Evolutionary conservation across 2,329 filamentous ascomycete genomes (phyloP).

Genomic region (Xylaria sp.): DNA sequence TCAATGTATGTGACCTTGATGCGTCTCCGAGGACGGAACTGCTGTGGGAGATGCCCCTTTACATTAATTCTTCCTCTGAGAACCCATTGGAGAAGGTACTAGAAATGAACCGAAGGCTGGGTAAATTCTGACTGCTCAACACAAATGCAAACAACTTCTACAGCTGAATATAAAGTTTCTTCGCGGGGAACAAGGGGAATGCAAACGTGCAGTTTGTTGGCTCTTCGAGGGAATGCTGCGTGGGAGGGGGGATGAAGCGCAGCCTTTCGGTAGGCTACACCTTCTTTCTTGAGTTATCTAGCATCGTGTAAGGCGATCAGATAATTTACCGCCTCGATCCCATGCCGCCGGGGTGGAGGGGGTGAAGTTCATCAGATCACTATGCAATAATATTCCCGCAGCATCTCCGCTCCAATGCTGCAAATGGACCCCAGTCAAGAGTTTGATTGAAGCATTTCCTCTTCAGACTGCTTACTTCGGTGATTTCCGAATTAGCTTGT

Average conservation of each 20-base stretch:
- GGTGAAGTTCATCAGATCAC: not conserved
- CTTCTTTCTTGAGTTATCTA: slow-evolving; percentile 7
- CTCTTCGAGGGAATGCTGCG: not conserved
- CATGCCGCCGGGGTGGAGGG: not conserved
- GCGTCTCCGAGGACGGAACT: slow-evolving; percentile 4
- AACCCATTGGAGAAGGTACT: slow-evolving; percentile 5
- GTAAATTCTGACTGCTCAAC: not conserved
- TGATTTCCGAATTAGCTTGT: slow-evolving; percentile 27
- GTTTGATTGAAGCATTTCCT: slow-evolving; percentile 12
- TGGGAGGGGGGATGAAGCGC: not conserved
- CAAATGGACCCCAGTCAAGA: not conserved
- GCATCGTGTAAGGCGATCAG: slow-evolving; percentile 1
- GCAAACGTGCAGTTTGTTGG: not conserved
- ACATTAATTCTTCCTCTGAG: slow-evolving; percentile 1
- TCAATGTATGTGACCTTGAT: not conserved
- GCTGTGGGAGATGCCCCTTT: not conserved
- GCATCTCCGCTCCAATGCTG: slow-evolving; percentile 18
- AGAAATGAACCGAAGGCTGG: not conserved
- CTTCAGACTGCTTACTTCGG: slow-evolving; percentile 2
- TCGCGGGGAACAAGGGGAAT: not conserved
- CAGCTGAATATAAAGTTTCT: not conserved
- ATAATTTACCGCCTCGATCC: not conserved
- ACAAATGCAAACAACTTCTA: not conserved
- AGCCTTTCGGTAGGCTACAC: not conserved
- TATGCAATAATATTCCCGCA: slow-evolving; percentile 10